Evolutionary conservation across 345 rosid species (phyloP).

Genomic region (Citrus unshiu): DNA sequence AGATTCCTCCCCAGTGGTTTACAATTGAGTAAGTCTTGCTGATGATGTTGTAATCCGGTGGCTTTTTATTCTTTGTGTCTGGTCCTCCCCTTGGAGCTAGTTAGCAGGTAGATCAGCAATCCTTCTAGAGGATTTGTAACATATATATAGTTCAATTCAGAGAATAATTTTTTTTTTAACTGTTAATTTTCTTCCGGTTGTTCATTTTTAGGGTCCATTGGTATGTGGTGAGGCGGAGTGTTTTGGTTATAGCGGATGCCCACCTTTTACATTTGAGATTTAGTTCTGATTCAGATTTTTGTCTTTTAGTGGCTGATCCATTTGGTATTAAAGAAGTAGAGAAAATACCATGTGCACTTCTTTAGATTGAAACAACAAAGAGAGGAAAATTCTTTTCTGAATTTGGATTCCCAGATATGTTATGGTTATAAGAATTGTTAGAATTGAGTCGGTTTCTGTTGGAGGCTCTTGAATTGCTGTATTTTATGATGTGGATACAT

Average conservation of each 20-base stretch:
- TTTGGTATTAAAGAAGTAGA: conserved; percentile 17
- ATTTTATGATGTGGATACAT: neutral
- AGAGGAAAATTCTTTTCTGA: conserved; percentile 1
- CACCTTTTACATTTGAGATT: conserved; percentile 38
- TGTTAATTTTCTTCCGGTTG: conserved; percentile 6
- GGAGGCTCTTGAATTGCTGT: neutral
- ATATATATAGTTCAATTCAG: conserved; percentile 55
- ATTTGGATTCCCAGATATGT: neutral
- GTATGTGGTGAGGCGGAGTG: conserved; percentile 45
- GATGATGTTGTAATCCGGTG: conserved; percentile 16
- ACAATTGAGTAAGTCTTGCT: conserved; percentile 26
- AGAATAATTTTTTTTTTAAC: conserved; percentile 33
- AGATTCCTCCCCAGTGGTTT: conserved; percentile 54
- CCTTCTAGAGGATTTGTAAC: conserved; percentile 62
- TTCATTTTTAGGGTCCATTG: conserved; percentile 36
- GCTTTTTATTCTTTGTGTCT: conserved; percentile 24
- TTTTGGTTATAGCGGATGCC: conserved; percentile 58
- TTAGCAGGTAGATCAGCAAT: conserved; percentile 47
- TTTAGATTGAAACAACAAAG: conserved; percentile 13
- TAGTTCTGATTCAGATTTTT: conserved; percentile 28
- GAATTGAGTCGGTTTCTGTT: neutral
- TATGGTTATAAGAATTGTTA: neutral
- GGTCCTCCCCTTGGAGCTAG: conserved; percentile 24
- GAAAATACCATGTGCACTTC: conserved; percentile 19
- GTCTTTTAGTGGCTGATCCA: conserved; percentile 22